Conservation (phyloP, 116 monocot species). For the Trichopus zeylanicus region DNA sequence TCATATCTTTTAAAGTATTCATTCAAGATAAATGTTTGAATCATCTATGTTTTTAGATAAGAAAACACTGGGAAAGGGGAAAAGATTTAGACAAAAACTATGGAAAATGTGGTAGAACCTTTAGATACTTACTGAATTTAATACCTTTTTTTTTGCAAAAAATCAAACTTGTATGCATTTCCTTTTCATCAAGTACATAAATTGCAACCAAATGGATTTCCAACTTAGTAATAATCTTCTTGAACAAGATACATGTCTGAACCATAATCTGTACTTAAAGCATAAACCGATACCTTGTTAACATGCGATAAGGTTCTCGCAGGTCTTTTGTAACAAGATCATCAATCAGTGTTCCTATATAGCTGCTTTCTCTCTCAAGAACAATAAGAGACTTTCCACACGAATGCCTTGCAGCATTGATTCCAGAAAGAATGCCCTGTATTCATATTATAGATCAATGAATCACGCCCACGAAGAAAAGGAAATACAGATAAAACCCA, state of each 20-base stretch:
- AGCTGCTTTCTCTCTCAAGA: conserved; percentile 99
- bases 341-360: conserved; percentile 88
- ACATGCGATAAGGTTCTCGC: conserved; percentile 86
- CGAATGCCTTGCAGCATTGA: conserved; percentile 96
- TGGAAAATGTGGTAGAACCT: too few species aligned
- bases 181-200: too few species aligned
- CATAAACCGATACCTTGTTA: conserved; percentile 68
- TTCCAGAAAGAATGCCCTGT: conserved; percentile 84
- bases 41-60: too few species aligned
- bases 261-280: not conserved
- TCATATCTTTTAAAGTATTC: too few species aligned
- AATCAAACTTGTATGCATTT: too few species aligned
- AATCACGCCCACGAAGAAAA: not conserved
- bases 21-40: too few species aligned
- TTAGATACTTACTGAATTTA: too few species aligned
- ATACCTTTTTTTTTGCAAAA: too few species aligned
- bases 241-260: not conserved
- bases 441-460: not conserved
- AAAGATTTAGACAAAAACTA: too few species aligned
- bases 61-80: too few species aligned
- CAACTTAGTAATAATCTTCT: not conserved
- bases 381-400: conserved; percentile 64
- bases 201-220: too few species aligned
- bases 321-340: conserved; percentile 93
- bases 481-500: not conserved